Base-by-base conservation (phyloP, 148 eudicot genomes). In the Tetragonia tetragonoides region DNA sequence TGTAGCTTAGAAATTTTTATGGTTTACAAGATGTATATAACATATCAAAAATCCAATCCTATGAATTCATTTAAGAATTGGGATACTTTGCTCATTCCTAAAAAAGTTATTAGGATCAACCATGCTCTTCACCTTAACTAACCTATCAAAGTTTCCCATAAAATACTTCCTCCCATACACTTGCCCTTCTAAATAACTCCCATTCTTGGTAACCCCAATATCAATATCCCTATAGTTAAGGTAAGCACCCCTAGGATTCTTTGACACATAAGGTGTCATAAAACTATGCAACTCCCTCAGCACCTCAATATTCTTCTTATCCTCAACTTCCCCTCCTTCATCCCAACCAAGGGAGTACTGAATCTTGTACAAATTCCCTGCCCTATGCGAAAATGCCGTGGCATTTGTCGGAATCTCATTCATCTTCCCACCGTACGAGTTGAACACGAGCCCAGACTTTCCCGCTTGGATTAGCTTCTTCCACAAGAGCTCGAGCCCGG, bases 391-490 rank as follows among this genome's bases (percentile, higher is more conserved):
- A 59, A 89, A 89, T 9, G 92, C 85, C 16, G 85, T 82, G 0
- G 69, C 85, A 0, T 74, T 8, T 4, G 65, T 67, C 2, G 89
- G 51, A 37, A 89, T 80, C 15, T 84, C 68, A 5, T 77, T 84
- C 89, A 89, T 87, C 64, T 42, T 76, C 1, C 92, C 89, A 2
- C 92, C 89, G 41, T 89, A 89, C 0, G 92, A 72, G 77, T 85
- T 87, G 65, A 85, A 89, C 1, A 85, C 87, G 9, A 88, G 10
- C 1, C 84, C 84, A 0, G 78, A 67, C 51, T 79, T 83, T 0
- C 44, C 78, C 40, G 83, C 28, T 57, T 62, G 59, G 3, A 85
- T 70, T 74, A 87, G 38, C 67, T 82, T 89, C 65, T 82, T 56
- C 88, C 85, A 85, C 0, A 89, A 57, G 0, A 49, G 42, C 10